Evolutionary conservation across 2,329 filamentous ascomycete genomes (phyloP).

Genomic region (Albophoma yamanashiensis): DNA sequence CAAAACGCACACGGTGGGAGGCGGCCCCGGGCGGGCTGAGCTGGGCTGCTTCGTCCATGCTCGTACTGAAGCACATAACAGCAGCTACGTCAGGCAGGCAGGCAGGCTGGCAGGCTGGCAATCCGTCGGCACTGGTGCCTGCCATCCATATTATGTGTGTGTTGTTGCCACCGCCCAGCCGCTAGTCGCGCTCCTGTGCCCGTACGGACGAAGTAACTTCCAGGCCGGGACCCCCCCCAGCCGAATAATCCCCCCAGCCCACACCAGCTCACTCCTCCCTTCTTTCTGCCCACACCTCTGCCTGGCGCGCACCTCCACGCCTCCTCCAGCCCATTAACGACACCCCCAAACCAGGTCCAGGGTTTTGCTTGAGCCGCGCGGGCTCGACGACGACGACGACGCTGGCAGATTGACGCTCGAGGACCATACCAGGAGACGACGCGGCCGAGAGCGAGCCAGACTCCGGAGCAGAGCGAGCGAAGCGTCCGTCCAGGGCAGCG

Average conservation of each 20-base stretch:
- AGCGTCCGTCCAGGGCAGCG: not conserved
- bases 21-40: not conserved
- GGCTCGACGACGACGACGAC: slow-evolving; percentile 6
- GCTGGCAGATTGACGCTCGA: slow-evolving; percentile 3
- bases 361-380: slow-evolving; percentile 12
- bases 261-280: slow-evolving; percentile 13
- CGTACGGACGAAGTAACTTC: not conserved
- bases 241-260: slow-evolving; percentile 11
- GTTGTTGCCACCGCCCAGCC: not conserved
- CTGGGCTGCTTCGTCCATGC: not conserved
- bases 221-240: slow-evolving; percentile 6
- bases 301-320: slow-evolving; percentile 24
- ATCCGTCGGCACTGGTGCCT: not conserved
- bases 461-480: not conserved
- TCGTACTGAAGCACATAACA: not conserved
- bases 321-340: slow-evolving; percentile 30
- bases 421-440: not conserved
- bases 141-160: not conserved
- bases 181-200: not conserved
- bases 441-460: not conserved
- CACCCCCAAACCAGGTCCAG: slow-evolving; percentile 23
- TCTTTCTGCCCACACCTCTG: slow-evolving; percentile 23
- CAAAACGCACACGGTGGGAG: not conserved
- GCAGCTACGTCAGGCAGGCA: not conserved
- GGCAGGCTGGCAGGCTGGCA: not conserved